These are phyloP conservation scores for Arabidopsis hybrid DNA, from an alignment of 441 rosid species.

Conservation along the genomic window DNA sequence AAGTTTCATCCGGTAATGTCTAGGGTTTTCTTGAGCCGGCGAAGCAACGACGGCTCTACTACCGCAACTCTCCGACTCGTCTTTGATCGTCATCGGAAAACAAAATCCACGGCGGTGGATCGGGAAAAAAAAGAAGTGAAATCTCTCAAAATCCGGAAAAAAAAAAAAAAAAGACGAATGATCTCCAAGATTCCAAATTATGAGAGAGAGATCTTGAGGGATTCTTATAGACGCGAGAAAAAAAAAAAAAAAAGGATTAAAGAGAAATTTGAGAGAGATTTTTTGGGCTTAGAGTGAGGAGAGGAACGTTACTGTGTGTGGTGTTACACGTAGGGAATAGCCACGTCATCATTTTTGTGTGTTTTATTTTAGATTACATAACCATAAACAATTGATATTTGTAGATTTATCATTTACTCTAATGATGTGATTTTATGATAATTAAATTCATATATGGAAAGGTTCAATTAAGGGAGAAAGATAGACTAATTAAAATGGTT, in stretches of 20 bases:
- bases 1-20: slow-evolving; percentile 76
- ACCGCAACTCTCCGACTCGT: slow-evolving; percentile 93
- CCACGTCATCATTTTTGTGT: slow-evolving; percentile 41
- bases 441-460: not conserved
- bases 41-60: slow-evolving; percentile 70
- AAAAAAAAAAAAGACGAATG: not conserved
- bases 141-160: not conserved
- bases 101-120: slow-evolving; percentile 8
- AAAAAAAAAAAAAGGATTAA: no score
- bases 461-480: not conserved
- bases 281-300: slow-evolving; percentile 8
- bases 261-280: not conserved
- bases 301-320: slow-evolving; percentile 37
- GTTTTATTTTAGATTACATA: no score
- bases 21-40: slow-evolving; percentile 59
- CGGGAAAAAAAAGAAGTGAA: not conserved
- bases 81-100: slow-evolving; percentile 70
- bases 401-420: no score
- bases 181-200: slow-evolving; percentile 9
- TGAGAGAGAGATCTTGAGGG: slow-evolving; percentile 22
- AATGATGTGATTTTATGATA: no score
- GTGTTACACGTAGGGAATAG: slow-evolving; percentile 34
- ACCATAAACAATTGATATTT: no score
- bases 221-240: slow-evolving; percentile 1
- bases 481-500: no score